Base-by-base conservation (phyloP, 2,329 filamentous ascomycete genomes). In the Dactylella cylindrospora region DNA sequence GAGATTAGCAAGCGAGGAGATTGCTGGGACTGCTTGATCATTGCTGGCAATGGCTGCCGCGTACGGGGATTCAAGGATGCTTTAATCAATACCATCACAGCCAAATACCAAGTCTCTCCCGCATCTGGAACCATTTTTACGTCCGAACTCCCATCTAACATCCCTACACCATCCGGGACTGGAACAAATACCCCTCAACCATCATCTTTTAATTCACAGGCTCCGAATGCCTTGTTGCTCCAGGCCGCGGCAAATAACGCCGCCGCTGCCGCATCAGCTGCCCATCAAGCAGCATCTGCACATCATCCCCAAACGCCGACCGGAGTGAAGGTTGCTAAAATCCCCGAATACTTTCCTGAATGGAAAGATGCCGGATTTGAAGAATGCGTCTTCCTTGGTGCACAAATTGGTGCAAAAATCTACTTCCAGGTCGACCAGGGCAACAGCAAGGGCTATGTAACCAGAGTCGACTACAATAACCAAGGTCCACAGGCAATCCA, bases 41-140 rank as follows among this genome's bases (percentile, higher is more conserved):
- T 98, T 51, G 86, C 95, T 46, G 93, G 93, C 67, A 95, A 95
- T 70, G 93, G 93, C 54, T 84, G 80, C 60, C 79, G 79, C 39
- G 77, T 82, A 40, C 77, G 77, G 76, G 90, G 93, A 3, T 91
- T 98, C 72, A 90, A 87, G 67, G 90, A 96, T 69, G 88, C 91
- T 67, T 83, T 98, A 40, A 73, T 97, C 29, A 80, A 86, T 68
- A 90, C 84, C 0, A 80, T 98, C 28, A 81, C 81, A 29, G 80
- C 84, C 41, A 90, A 90, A 66, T 93, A 95, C 72, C 80, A 96
- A 49, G 84, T 98, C 67, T 95, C 90, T 1, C 93, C 93, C 0
- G 90, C 86, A 22, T 91, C 89, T 1, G 90, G 89, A 44, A 96
- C 90, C 33, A 97, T 97, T 70, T 97, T 97, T 78, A 95, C 90